Evolutionary conservation across 1,284 basidiomycete genomes (phyloP).

Genomic region (Leccinum colubrinum): DNA sequence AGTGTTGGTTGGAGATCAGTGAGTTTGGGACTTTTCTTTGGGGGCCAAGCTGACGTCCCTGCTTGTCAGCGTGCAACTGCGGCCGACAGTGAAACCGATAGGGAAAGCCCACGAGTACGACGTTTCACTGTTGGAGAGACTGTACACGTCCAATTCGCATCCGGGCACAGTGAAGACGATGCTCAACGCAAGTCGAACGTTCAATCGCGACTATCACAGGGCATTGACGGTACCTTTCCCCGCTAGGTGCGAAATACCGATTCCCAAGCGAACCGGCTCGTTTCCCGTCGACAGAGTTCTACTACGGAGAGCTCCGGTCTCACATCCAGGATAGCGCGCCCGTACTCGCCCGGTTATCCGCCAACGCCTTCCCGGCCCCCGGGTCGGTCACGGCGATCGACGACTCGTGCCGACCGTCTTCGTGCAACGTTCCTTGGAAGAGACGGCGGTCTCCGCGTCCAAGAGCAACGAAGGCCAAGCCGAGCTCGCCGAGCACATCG

Average conservation of each 20-base stretch:
- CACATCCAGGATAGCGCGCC: conserved; percentile 40
- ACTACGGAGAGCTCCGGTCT: conserved; percentile 50
- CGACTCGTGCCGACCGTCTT: conserved; percentile 51
- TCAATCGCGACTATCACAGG: neutral
- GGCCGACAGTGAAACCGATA: conserved; percentile 59
- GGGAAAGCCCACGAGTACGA: conserved; percentile 55
- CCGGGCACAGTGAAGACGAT: conserved; percentile 50
- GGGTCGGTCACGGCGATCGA: conserved; percentile 7
- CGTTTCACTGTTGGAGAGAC: conserved; percentile 57
- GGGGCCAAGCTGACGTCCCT: neutral
- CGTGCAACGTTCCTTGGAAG: conserved; percentile 53
- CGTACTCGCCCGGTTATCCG: conserved; percentile 40
- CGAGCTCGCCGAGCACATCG: conserved; percentile 37
- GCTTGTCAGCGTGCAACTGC: conserved; percentile 53
- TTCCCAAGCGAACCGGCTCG: conserved; percentile 54
- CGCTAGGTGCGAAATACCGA: conserved; percentile 53
- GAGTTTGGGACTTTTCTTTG: conserved; percentile 23
- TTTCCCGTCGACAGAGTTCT: conserved; percentile 63
- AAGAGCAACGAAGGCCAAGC: conserved; percentile 62
- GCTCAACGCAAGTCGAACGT: conserved; percentile 48
- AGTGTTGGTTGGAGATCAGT: conserved; percentile 69
- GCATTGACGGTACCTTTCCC: neutral
- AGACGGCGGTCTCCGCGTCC: conserved; percentile 57
- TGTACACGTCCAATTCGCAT: conserved; percentile 43
- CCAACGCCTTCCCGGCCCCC: conserved; percentile 21